Evolutionary conservation across 106 monocot species (phyloP), one percentile per base, ranked within the genome.

Genomic region (Dioscorea alata): DNA sequence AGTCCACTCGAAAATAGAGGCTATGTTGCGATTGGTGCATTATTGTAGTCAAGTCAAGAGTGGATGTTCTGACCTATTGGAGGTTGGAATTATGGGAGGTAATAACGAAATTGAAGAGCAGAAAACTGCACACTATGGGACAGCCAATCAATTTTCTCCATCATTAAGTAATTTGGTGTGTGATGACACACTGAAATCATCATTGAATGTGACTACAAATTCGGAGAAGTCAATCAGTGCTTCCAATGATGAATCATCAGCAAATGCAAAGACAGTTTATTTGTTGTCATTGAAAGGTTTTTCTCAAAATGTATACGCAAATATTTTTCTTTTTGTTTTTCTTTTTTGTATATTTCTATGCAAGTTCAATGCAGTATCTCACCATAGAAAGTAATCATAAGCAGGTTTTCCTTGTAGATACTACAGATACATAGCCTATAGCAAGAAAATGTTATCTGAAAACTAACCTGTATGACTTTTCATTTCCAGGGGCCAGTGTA

Each of bases 1-100:
- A 73, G 92, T 97, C 24, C 83, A 74, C 57, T 78, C 88, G 7
- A 97, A 92, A 63, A 89, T 97, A 76, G 78, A 89, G 71, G 86
- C 88, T 13, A 80, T 89, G 56, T 78, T 97, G 42, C 76, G 35
- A 33, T 88, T 85, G 32, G 94, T 85, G 70, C 77, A 74, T 65
- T 48, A 28, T 69, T 81, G 80, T 28, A 50, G 15, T 31, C 64
- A 70, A 77, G 33, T 32, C 19, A 56, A 78, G 65, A 62, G 48
- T 57, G 66, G 49, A 24, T 48, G 28, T 0, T 10, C 8, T 42
- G 57, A 57, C 32, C 71, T 80, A 66, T 20, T 21, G n/a, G 60
- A 58, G 25, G 69, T 33, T 60, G 64, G 52, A 60, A 58, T 28
- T 10, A 65, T 28, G 64, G 85, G 68, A 28, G 48, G 12, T 50